Conservation (phyloP, 2,329 filamentous ascomycete species). For the Trichothecium roseum region DNA sequence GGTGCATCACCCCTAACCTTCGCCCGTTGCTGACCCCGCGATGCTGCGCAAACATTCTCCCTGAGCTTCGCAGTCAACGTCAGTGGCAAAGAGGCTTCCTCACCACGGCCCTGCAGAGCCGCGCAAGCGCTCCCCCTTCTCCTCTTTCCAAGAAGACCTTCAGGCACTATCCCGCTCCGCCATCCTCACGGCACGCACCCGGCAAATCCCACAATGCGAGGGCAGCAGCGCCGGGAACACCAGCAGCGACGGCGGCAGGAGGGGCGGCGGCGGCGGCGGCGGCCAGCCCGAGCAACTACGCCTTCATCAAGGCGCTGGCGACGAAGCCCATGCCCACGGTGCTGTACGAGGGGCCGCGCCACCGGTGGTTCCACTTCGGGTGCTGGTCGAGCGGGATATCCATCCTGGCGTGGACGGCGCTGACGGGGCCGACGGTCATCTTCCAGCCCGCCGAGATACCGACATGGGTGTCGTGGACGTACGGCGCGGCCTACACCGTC, state of each 20-base stretch:
- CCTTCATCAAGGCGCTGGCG: conserved; percentile 45
- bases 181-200: conserved; percentile 20
- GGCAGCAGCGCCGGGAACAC: conserved; percentile 5
- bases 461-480: conserved; percentile 46
- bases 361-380: conserved; percentile 50
- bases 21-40: too few species aligned
- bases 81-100: too few species aligned
- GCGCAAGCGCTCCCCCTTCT: too few species aligned
- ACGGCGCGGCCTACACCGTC: conserved; percentile 45
- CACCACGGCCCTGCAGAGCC: too few species aligned
- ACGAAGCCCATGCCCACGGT: conserved; percentile 43
- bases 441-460: conserved; percentile 36
- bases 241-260: neutral
- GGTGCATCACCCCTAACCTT: too few species aligned
- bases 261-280: conserved; percentile 4
- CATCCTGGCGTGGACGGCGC: conserved; percentile 22
- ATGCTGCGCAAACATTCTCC: too few species aligned
- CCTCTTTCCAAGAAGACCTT: conserved; percentile 9
- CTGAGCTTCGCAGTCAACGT: too few species aligned
- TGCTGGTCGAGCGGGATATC: conserved; percentile 44
- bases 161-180: conserved; percentile 12
- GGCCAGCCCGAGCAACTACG: conserved; percentile 19
- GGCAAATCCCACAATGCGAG: conserved; percentile 13
- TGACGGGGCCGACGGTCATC: conserved; percentile 21
- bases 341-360: conserved; percentile 55